phyloP scores from a whole-genome alignment of 2,329 filamentous ascomycete genomes.

The Botrytis pseudocinerea region DNA sequence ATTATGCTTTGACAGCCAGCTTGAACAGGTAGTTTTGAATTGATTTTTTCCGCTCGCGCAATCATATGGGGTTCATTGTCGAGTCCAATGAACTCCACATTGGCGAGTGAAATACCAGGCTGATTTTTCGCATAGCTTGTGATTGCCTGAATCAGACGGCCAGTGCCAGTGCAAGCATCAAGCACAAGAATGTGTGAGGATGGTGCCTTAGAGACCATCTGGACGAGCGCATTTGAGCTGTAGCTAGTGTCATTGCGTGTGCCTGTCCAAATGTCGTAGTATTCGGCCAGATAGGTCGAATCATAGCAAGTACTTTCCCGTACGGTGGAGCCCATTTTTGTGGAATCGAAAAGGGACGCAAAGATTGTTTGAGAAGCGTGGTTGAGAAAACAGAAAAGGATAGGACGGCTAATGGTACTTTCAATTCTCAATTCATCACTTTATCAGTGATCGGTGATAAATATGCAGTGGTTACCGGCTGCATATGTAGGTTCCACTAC shows the following conservation, averaged over 20 bases:
- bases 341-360: background rate
- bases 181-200: background rate
- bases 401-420: background rate
- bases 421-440: background rate
- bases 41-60: background rate
- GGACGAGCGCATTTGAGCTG: background rate
- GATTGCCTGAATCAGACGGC: background rate
- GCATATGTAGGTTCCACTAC: background rate
- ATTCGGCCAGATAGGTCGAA: background rate
- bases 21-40: background rate
- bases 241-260: background rate
- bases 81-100: background rate
- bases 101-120: background rate
- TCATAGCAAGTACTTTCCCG: background rate
- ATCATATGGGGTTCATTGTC: background rate
- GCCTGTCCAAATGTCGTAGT: background rate
- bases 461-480: background rate
- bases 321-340: background rate
- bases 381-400: background rate
- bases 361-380: background rate
- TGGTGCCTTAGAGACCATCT: background rate
- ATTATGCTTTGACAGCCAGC: background rate
- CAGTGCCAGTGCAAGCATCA: slow-evolving; percentile 2
- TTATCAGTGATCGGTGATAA: background rate
- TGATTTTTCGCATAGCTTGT: background rate